Conservation (phyloP, 805 yeast species). For the Candida ponderosae region DNA sequence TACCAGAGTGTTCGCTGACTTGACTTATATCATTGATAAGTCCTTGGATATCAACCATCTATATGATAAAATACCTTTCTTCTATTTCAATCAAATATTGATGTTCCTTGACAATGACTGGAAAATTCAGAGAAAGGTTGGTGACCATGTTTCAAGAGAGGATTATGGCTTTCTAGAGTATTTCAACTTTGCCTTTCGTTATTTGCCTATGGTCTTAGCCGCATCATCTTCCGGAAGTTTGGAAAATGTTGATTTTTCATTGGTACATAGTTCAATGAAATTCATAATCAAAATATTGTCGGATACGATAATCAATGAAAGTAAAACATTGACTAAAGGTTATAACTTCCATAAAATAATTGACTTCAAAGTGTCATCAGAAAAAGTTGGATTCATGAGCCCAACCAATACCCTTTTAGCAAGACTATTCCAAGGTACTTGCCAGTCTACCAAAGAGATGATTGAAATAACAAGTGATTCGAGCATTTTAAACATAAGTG, state of each 20-base stretch:
- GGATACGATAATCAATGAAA: no score
- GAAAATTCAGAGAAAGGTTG: conserved; percentile 48
- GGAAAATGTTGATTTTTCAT: neutral
- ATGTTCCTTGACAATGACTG: conserved; percentile 51
- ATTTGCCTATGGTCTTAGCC: conserved; percentile 33
- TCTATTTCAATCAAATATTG: conserved; percentile 37
- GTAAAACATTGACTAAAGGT: conserved; percentile 17
- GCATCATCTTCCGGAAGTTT: conserved; percentile 14
- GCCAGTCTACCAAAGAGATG: neutral
- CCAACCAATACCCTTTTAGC: conserved; percentile 55
- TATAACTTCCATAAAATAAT: conserved; percentile 21
- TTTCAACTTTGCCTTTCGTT: conserved; percentile 37
- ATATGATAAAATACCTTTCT: conserved; percentile 28
- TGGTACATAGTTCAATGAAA: no score
- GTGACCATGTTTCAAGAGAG: conserved; percentile 63
- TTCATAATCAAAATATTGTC: no score
- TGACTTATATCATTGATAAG: conserved; percentile 17
- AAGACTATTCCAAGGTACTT: conserved; percentile 1
- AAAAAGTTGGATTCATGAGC: conserved; percentile 47
- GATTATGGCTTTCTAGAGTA: conserved; percentile 41
- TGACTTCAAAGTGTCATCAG: conserved; percentile 36
- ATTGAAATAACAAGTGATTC: conserved; percentile 10
- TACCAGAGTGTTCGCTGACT: conserved; percentile 7
- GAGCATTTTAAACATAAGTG: conserved; percentile 42
- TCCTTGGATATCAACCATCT: conserved; percentile 22